Conservation (phyloP, 495 filamentous ascomycete genomes). For the Penicillium canescens region DNA sequence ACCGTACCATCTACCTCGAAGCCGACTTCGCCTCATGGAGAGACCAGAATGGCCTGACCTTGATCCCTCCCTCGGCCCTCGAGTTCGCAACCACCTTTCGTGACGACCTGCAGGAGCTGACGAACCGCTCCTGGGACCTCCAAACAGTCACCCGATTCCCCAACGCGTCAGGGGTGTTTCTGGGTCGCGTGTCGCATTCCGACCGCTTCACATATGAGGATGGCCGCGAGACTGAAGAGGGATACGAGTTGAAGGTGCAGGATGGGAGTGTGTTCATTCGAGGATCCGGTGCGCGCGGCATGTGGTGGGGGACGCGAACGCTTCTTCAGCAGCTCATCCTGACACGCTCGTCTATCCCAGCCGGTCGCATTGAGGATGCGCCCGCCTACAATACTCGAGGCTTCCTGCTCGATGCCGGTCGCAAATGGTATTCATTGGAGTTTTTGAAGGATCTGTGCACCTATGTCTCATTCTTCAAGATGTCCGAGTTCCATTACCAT, state of each 20-base stretch:
- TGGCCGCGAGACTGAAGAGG: slow-evolving; percentile 47
- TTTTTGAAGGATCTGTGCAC: slow-evolving; percentile 59
- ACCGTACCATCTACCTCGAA: slow-evolving; percentile 24
- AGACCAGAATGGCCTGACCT: slow-evolving; percentile 44
- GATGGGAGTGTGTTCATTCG: slow-evolving; percentile 32
- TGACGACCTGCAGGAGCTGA: slow-evolving; percentile 42
- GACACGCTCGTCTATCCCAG: slow-evolving; percentile 24
- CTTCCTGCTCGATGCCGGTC: slow-evolving; percentile 55
- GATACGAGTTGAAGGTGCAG: slow-evolving; percentile 41
- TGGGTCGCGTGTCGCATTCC: slow-evolving; percentile 16
- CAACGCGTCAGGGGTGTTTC: slow-evolving; percentile 31
- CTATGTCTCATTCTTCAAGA: slow-evolving; percentile 57
- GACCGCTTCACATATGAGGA: slow-evolving; percentile 45
- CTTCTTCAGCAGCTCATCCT: slow-evolving; percentile 48
- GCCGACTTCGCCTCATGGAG: slow-evolving; percentile 16
- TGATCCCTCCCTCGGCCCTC: slow-evolving; percentile 51
- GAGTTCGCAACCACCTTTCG: slow-evolving; percentile 51
- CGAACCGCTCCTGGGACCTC: slow-evolving; percentile 30
- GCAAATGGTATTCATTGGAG: slow-evolving; percentile 54
- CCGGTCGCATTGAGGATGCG: slow-evolving; percentile 37
- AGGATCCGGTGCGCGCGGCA: slow-evolving; percentile 51
- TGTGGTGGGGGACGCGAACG: slow-evolving; percentile 58
- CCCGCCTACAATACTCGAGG: slow-evolving; percentile 51
- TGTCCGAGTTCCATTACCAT: slow-evolving; percentile 60
- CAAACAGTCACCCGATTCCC: slow-evolving; percentile 24